These are phyloP conservation scores for Trichosporon inkin DNA, from an alignment of 1,284 basidiomycete species.

Conservation along the genomic window DNA sequence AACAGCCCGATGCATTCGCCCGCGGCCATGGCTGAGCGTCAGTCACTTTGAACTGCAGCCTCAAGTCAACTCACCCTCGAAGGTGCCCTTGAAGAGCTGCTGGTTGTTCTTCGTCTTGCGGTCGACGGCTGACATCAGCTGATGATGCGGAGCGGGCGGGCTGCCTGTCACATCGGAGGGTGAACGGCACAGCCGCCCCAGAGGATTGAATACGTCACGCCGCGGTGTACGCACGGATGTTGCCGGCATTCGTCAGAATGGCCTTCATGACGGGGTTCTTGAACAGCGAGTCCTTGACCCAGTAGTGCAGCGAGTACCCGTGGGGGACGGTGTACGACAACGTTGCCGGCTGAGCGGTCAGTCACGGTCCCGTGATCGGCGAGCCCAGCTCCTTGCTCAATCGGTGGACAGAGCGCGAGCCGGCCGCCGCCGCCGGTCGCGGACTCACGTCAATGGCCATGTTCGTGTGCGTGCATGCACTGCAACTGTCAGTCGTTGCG, in stretches of 20 bases:
- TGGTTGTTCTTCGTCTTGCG: slow-evolving; percentile 86
- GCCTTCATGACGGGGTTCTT: slow-evolving; percentile 66
- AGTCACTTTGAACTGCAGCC: neutral
- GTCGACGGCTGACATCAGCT: slow-evolving; percentile 65
- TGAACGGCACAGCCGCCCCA: neutral
- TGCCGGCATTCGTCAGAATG: slow-evolving; percentile 81
- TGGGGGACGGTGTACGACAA: slow-evolving; percentile 47
- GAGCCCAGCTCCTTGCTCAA: neutral
- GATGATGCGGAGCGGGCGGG: neutral
- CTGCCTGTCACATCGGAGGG: neutral
- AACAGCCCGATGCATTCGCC: slow-evolving; percentile 85
- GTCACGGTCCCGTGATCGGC: neutral
- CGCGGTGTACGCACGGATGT: slow-evolving; percentile 57
- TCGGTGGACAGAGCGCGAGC: slow-evolving; percentile 14
- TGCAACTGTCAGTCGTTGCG: slow-evolving; percentile 43
- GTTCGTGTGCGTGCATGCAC: slow-evolving; percentile 81
- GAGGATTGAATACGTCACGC: neutral
- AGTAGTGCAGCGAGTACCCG: slow-evolving; percentile 68
- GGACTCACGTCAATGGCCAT: slow-evolving; percentile 86
- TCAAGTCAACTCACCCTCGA: slow-evolving; percentile 55
- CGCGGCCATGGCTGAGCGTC: slow-evolving; percentile 58
- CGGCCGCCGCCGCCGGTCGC: neutral
- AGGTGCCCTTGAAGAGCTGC: slow-evolving; percentile 81
- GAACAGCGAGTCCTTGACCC: slow-evolving; percentile 70
- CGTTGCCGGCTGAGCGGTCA: slow-evolving; percentile 38